Evolutionary conservation across 257 asterid species (phyloP), one percentile per base, ranked within the genome.

Genomic region (Solanum pennellii): DNA sequence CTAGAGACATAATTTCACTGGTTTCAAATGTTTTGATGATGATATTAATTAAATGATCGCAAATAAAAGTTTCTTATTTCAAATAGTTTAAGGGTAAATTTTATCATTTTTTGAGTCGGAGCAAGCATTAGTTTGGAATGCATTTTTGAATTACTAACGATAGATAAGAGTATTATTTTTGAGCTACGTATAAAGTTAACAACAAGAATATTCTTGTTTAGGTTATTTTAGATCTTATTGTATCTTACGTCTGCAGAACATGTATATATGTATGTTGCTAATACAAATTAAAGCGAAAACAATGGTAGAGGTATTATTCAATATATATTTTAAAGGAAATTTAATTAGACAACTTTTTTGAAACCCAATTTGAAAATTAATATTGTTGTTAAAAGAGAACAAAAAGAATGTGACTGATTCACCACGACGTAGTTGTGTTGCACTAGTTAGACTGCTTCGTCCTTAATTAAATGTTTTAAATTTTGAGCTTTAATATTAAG

Each of bases 391-490:
- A 37, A 37, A 37, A 37, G 39, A 37, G 7, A 37, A 37, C 39
- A 37, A 37, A 37, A 37, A 37, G 7, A 37, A 5, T 1, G 39
- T 37, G 39, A 5, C 39, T 37, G 0, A 37, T 37, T 37, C 39
- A 37, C 7, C 7, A 0, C 1, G 1, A 35, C 0, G 1, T 35
- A 37, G 39, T 37, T 6, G 39, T 37, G 7, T 37, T 37, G 39
- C 39, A 7, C 7, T 37, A 6, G 7, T 37, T 1, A 37, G 7
- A 37, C 1, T 37, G 39, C 0, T 37, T 37, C 0, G 0, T 5
- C 0, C 7, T 37, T 37, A 37, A 37, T 37, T 37, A 37, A 5
- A 37, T 5, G 7, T 37, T 7, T 37, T 1, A 5, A 35, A 37
- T 37, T 37, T 37, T 0, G 39, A 35, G 7, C 39, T 5, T 6